Conservation (phyloP, 176 grass and related monocot genomes). For the Ampelocalamus luodianensis region DNA sequence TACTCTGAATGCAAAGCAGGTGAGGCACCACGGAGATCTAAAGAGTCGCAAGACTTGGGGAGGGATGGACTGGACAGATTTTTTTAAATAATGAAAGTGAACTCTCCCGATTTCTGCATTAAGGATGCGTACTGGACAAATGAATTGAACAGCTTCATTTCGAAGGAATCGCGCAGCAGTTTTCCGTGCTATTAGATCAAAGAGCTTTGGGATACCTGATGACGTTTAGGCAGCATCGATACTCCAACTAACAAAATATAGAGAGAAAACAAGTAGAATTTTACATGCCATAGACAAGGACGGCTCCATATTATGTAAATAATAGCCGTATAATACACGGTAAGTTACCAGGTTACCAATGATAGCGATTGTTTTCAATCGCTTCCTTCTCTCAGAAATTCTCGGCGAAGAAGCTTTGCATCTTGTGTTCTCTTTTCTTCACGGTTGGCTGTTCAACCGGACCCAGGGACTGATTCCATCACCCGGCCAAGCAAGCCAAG, state of each 20-base stretch:
- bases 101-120: no score
- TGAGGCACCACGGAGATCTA: background rate
- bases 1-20: constrained; percentile 21
- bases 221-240: background rate
- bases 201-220: background rate
- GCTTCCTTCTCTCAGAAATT: background rate
- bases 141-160: constrained; percentile 8
- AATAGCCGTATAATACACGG: background rate
- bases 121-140: constrained; percentile 7
- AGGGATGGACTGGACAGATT: background rate
- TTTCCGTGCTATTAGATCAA: background rate
- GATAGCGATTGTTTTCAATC: background rate
- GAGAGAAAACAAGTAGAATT: background rate
- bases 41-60: background rate
- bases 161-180: background rate
- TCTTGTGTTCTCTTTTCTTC: background rate
- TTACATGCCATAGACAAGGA: background rate
- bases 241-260: constrained; percentile 8
- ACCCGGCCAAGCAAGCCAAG: constrained; percentile 11
- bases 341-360: background rate
- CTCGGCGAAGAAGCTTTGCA: background rate
- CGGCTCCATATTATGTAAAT: background rate
- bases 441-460: constrained; percentile 10
- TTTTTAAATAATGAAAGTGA: no score
- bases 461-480: background rate